Evolutionary conservation across 2,329 filamentous ascomycete genomes (phyloP).

Genomic region (Monosporascus sp.): DNA sequence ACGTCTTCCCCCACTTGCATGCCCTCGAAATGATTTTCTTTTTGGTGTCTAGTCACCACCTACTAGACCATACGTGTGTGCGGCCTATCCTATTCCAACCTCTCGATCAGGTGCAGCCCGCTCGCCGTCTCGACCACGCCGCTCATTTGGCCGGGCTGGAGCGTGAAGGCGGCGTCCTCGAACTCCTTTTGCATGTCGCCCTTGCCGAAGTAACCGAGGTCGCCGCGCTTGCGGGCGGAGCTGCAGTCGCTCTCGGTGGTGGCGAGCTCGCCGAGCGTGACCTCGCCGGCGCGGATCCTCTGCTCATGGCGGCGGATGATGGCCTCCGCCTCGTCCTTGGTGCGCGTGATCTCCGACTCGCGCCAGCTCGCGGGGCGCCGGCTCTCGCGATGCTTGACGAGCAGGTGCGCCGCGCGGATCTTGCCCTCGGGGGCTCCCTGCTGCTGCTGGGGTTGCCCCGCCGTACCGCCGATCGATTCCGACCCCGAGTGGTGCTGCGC

Average conservation of each 20-base stretch:
- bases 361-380: conserved; percentile 90
- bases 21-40: neutral
- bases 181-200: conserved; percentile 99
- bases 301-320: conserved; percentile 72
- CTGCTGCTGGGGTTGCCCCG: neutral
- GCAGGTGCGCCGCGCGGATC: conserved; percentile 86
- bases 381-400: conserved; percentile 89
- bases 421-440: conserved; percentile 56
- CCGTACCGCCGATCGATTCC: conserved; percentile 15
- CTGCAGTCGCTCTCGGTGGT: conserved; percentile 90
- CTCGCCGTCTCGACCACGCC: conserved; percentile 86
- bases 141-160: conserved; percentile 83
- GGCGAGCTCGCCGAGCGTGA: conserved; percentile 75
- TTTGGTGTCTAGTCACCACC: neutral
- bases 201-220: conserved; percentile 88
- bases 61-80: neutral
- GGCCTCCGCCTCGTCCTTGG: conserved; percentile 76
- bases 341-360: conserved; percentile 80
- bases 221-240: conserved; percentile 87
- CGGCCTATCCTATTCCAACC: conserved; percentile 23
- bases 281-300: conserved; percentile 66
- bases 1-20: too few relatives aligned
- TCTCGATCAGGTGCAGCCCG: conserved; percentile 91
- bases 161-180: conserved; percentile 88
- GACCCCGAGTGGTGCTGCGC: conserved; percentile 70